Base-by-base conservation (phyloP, 495 filamentous ascomycete genomes). In the Aspergillus incahuasiensis region DNA sequence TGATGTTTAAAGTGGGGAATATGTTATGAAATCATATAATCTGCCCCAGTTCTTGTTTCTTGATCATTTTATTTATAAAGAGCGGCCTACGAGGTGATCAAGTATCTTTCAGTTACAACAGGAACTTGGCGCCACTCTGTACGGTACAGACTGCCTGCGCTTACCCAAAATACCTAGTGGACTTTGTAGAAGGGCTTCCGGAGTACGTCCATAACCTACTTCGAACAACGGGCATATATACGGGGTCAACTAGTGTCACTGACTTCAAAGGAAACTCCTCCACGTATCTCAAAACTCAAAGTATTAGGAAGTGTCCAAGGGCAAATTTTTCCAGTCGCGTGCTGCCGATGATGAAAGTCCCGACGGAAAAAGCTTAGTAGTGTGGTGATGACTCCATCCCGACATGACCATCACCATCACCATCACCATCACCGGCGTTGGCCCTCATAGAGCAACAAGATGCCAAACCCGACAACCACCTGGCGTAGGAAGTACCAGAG, bases 241-340 rank as follows among this genome's bases (percentile, higher is more conserved):
- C 9, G 5, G 28, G 5, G 12, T 12, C 32, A 35, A 11, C 32
- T 11, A 35, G 32, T 35, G 32, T 35, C 32, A 35, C 6, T 2
- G 32, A 15, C 32, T 3, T 35, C 32, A 35, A 5, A 40, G 38
- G 5, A 40, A 40, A 4, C n/a, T 40, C n/a, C n/a, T n/a, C n/a
- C 28, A 20, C 34, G 15, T 30, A 38, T 15, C 49, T 40, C 13
- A 25, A 18, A 43, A 28, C 25, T 28, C 4, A 28, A 3, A 28
- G 25, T 4, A 28, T 28, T 3, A 28, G 8, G 8, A 4, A 28
- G 39, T 19, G 12, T 12, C 50, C 19, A 21, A 32, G 45, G 38
- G 53, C 41, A 22, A 54, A 55, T 55, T 55, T n/a, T 48, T 39
- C 43, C 22, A 50, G 54, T 56, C 54, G 54, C 54, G 54, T 56